Base-by-base conservation (phyloP, 2,329 filamentous ascomycete genomes). In the Beauveria sp. region DNA sequence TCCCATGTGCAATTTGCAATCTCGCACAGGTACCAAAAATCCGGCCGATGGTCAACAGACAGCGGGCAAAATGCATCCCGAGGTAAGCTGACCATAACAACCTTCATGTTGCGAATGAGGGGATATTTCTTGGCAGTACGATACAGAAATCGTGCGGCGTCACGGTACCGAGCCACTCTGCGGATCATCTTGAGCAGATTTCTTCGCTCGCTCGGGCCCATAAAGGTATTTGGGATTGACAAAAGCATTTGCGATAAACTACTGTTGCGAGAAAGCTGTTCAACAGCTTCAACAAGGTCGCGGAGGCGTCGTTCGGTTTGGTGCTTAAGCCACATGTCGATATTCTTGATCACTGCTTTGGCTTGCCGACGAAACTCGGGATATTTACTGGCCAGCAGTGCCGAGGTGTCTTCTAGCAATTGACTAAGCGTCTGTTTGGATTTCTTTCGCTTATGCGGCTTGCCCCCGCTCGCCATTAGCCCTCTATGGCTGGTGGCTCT, bases 81-180 rank as follows among this genome's bases (percentile, higher is more conserved):
- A 10, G 54, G 60, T n/a, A 76, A 70, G 40, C 66, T 64, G 18
- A 75, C 67, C 4, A 67, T 22, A 2, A 71, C 62, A 8, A 75
- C 66, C 14, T 63, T 66, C 53, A 74, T 70, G 1, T 64, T 62
- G 22, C 70, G 68, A 50, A 72, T 67, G 5, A 75, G 26, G 0
- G 67, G 65, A 10, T 65, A 67, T 9, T 69, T 70, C 56, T 68
- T 73, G 0, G 75, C 74, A 3, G 64, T 60, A 1, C 69, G 68
- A 60, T 69, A 69, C 3, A 80, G 66, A 22, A 70, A 68, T 10
- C 65, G 62, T n/a, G 74, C 70, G 48, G 69, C 68, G 46, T 76
- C 70, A 18, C 66, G 65, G 49, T 78, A 79, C 55, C 72, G 68
- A 18, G 74, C 69, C 1, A 78, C 69, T 61, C 76, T 77, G 1